A percentile compares a stretch with the other conserved stretches of the same genome.
Evolutionary conservation across 1,284 basidiomycete species (phyloP).

Genomic region (Trichosporon asahii): DNA sequence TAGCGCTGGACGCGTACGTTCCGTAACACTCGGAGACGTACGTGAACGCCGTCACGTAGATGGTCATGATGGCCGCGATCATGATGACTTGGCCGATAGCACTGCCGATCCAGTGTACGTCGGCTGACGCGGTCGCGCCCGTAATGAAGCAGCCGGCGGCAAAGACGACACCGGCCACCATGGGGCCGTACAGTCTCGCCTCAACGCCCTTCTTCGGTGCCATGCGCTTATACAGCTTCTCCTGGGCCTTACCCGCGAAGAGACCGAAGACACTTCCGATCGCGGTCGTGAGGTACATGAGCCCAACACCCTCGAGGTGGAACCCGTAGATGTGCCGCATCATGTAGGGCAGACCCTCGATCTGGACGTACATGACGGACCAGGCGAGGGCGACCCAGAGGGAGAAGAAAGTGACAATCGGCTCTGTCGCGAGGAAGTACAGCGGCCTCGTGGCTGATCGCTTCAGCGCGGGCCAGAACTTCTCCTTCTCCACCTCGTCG

Average conservation of each 20-base stretch:
- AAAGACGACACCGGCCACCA: slow-evolving; percentile 62
- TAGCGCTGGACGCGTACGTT: slow-evolving; percentile 21
- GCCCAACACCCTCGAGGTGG: slow-evolving; percentile 62
- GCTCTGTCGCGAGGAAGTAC: slow-evolving; percentile 66
- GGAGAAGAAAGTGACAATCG: slow-evolving; percentile 69
- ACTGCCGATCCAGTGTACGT: slow-evolving; percentile 40
- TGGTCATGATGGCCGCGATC: slow-evolving; percentile 26
- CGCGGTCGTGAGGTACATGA: slow-evolving; percentile 59
- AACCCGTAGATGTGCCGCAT: slow-evolving; percentile 66
- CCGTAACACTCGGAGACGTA: slow-evolving; percentile 25
- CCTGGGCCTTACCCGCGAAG: slow-evolving; percentile 62
- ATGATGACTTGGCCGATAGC: slow-evolving; percentile 60
- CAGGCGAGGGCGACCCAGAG: slow-evolving; percentile 73
- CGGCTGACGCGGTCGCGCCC: slow-evolving; percentile 41
- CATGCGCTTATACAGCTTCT: slow-evolving; percentile 57
- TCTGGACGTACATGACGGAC: slow-evolving; percentile 69
- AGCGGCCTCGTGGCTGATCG: slow-evolving; percentile 40
- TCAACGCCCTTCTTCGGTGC: slow-evolving; percentile 62
- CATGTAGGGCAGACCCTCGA: slow-evolving; percentile 64
- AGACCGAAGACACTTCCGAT: slow-evolving; percentile 64
- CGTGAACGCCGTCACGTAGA: slow-evolving; percentile 20
- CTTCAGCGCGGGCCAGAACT: slow-evolving; percentile 39
- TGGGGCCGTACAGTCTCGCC: slow-evolving; percentile 67
- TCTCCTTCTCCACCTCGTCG: slow-evolving; percentile 46
- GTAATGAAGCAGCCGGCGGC: slow-evolving; percentile 62